A percentile compares a stretch with the other conserved stretches of the same genome.
Conservation (phyloP, 306 rosid species). For the Pyrus bretschneideri region DNA sequence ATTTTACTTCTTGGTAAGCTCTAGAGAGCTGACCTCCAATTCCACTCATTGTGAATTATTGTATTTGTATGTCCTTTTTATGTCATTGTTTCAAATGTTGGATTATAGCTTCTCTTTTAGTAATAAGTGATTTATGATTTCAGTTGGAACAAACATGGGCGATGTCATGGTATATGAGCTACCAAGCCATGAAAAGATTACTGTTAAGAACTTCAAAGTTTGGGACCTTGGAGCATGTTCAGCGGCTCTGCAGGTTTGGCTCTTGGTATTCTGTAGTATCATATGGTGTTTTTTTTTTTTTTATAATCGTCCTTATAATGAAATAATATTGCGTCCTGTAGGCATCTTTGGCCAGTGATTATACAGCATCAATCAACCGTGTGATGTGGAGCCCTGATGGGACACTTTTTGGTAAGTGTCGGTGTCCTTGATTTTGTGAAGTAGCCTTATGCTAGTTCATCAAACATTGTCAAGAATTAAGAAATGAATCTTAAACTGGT, state of each 20-base stretch:
- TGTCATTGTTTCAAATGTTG: neutral
- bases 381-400: conserved; percentile 99
- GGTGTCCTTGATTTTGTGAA: neutral
- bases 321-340: conserved; percentile 25
- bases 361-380: conserved; percentile 76
- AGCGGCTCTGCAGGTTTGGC: conserved; percentile 67
- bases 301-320: conserved; percentile 4
- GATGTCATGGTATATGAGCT: conserved; percentile 88
- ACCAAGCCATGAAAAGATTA: conserved; percentile 74
- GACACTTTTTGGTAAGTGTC: conserved; percentile 63
- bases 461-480: neutral
- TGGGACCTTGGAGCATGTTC: conserved; percentile 73
- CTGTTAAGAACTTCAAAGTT: conserved; percentile 67
- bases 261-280: conserved; percentile 11
- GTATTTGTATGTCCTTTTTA: neutral
- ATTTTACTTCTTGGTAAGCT: conserved; percentile 83
- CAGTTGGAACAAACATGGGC: conserved; percentile 93
- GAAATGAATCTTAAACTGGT: conserved; percentile 16
- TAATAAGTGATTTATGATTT: conserved; percentile 16
- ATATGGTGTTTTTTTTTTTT: neutral
- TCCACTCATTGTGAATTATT: conserved; percentile 1
- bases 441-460: conserved; percentile 13
- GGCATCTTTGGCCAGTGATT: conserved; percentile 75
- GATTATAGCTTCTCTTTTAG: neutral
- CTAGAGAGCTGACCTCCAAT: neutral